Evolutionary conservation across 2,329 filamentous ascomycete species (phyloP).

Genomic region (Penicillium brasilianum): DNA sequence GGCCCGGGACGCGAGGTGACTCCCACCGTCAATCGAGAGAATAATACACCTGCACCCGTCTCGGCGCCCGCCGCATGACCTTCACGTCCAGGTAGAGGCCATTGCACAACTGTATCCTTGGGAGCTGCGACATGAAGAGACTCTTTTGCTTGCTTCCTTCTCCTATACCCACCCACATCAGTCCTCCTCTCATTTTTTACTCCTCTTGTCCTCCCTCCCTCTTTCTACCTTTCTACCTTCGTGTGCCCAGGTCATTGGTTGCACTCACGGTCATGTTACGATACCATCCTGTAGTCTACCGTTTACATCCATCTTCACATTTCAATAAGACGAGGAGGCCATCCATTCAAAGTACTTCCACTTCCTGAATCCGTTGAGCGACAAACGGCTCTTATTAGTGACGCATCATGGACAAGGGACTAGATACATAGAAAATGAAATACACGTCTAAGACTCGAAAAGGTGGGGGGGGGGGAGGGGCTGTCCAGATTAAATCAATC

Average conservation of each 20-base stretch:
- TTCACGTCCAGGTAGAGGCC: not conserved
- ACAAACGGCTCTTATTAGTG: not conserved
- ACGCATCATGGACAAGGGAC: not conserved
- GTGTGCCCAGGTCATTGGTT: constrained; percentile 15
- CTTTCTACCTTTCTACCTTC: constrained; percentile 2
- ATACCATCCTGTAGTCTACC: constrained; percentile 30
- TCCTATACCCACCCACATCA: constrained; percentile 33
- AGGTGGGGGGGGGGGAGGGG: too few relatives aligned
- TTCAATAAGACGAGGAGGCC: constrained; percentile 2
- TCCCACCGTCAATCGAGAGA: constrained; percentile 17
- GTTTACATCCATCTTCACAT: constrained; percentile 13
- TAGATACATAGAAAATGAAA: constrained; percentile 15
- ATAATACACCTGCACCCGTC: constrained; percentile 18
- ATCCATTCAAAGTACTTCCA: constrained; percentile 1
- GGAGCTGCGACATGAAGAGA: not conserved
- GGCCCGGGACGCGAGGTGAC: constrained; percentile 38
- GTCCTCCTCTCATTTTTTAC: constrained; percentile 7
- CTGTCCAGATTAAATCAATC: constrained; percentile 12
- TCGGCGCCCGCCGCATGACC: constrained; percentile 35
- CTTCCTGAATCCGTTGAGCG: not conserved
- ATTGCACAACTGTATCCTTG: not conserved
- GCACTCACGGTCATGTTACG: constrained; percentile 24
- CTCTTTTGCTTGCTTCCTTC: constrained; percentile 6
- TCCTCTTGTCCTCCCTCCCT: not conserved
- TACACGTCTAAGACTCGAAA: not conserved